Base-by-base conservation (phyloP, 805 yeast genomes). In the Isabelozyma heimii region DNA sequence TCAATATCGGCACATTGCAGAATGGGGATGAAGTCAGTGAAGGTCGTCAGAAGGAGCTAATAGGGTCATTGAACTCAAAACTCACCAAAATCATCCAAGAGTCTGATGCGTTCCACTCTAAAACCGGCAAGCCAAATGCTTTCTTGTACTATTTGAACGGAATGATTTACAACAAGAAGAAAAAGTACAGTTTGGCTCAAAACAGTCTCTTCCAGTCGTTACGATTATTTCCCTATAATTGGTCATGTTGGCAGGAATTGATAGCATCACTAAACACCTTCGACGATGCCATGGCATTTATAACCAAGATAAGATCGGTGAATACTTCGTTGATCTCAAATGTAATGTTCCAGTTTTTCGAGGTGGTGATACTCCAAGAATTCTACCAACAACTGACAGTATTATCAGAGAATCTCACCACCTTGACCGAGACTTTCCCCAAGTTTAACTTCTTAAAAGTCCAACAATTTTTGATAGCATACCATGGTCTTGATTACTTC, bases 181-280 rank as follows among this genome's bases (percentile, higher is more conserved):
- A 83, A 44, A 83, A 85, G 53, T 67, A 68, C n/a, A 55, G 69
- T 1, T 63, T 71, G 35, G 97, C 97, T 0, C 83, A 85, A 49
- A 72, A 77, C 20, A 71, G 72, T 42, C 75, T 91, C 30, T 72
- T 83, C 28, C 75, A 75, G 43, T 85, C 97, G 1, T 61, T 92
- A 12, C 70, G 77, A 20, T 45, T 76, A 27, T 90, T 85, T 57
- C 96, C 97, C 0, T 87, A 77, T 64, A 92, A 92, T 64, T 94
- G 99, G 99, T 81, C 91, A 47, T 87, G 94, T 50, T 94, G 97
- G 97, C 76, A 79, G 49, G 97, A 92, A 61, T 72, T 94, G 38
- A 70, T 83, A 10, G 71, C 81, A 4, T 82, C 89, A 46, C 67
- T 89, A 27, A 66, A 80, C 7, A 77, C 82, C 28, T 75, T 83